A percentile compares a stretch with the other conserved stretches of the same genome.
phyloP scores from a whole-genome alignment of 2,329 filamentous ascomycete genomes.

The Chaetomium olivaceum region DNA sequence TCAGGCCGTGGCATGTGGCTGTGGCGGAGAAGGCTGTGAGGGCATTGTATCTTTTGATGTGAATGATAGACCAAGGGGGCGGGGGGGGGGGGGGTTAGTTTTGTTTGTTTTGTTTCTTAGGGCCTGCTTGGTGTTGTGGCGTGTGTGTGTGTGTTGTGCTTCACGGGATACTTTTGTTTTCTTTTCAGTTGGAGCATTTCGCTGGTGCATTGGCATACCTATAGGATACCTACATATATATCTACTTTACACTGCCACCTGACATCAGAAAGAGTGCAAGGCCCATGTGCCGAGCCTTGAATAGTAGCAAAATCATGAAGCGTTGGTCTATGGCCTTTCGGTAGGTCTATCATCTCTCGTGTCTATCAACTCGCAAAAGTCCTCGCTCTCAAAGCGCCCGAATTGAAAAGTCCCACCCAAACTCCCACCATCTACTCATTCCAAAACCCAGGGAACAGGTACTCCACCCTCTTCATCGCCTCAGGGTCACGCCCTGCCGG shows the following conservation, averaged over 20 bases:
- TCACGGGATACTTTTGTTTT: background rate
- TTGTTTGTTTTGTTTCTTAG: background rate
- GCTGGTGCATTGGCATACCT: constrained; percentile 10
- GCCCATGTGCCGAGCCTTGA: background rate
- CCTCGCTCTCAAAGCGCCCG: background rate
- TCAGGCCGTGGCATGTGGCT: constrained; percentile 77
- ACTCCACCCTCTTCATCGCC: constrained; percentile 77
- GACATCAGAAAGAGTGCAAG: background rate
- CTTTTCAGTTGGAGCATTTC: background rate
- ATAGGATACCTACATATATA: constrained; percentile 8
- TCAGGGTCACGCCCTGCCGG: constrained; percentile 70
- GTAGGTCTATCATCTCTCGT: background rate
- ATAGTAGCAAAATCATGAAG: background rate
- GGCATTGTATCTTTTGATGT: constrained; percentile 66
- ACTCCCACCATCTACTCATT: constrained; percentile 36
- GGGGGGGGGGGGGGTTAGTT: background rate
- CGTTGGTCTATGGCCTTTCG: background rate
- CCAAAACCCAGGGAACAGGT: constrained; percentile 84
- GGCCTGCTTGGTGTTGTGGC: constrained; percentile 11
- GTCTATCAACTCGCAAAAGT: constrained; percentile 10
- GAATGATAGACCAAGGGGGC: constrained; percentile 21
- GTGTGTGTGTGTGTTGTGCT: background rate
- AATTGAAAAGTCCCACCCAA: background rate
- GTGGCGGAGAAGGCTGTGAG: constrained; percentile 68
- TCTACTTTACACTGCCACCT: background rate